Base-by-base conservation (phyloP, 495 filamentous ascomycete genomes). In the Durotheca rogersii region DNA sequence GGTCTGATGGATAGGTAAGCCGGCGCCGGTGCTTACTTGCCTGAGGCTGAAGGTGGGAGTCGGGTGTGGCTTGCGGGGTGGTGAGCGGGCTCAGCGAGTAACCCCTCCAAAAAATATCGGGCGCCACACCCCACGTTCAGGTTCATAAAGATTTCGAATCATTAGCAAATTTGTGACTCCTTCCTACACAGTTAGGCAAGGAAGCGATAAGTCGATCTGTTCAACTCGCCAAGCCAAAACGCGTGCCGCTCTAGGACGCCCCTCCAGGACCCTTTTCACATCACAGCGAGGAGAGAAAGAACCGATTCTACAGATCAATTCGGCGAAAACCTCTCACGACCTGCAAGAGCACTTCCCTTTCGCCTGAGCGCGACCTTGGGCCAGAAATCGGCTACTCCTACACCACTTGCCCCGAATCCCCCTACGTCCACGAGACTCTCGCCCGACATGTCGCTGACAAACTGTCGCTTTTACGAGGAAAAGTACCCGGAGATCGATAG, bases 381-480 rank as follows among this genome's bases (percentile, higher is more conserved):
- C 56, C 50, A 47, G 7, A 47, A 51, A 47, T 36, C 47, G 21
- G 36, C 53, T 51, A 27, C 9, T 41, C 41, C 41, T 47, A 21
- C 16, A 35, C 41, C 42, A 35, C 25, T 46, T 36, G 25, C 41
- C 31, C 23, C 30, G 29, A 51, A 25, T 38, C 42, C 30, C 7
- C 15, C 46, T n/a, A 51, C 16, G 15, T 31, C 4, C 33, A 51
- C 23, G 23, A 27, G 23, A 27, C 17, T 30, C 2, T 56, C 36
- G 64, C 64, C 61, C 70, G 75, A 60, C 38, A 98, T 97, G 92
- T 98, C 93, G 65, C 83, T 96, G 73, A 96, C 90, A 66, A 96
- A 96, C 78, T 96, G 88, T 73, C 90, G 93, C 45, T 98, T 94
- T 72, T 98, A 98, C 74, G 92, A 96, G 79, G 91, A 94, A 68